Percentiles rank a stretch among this genome's conserved stretches.
phyloP scores from a whole-genome alignment of 352 stramenopile genomes.

The Thalassiosira hispida region DNA sequence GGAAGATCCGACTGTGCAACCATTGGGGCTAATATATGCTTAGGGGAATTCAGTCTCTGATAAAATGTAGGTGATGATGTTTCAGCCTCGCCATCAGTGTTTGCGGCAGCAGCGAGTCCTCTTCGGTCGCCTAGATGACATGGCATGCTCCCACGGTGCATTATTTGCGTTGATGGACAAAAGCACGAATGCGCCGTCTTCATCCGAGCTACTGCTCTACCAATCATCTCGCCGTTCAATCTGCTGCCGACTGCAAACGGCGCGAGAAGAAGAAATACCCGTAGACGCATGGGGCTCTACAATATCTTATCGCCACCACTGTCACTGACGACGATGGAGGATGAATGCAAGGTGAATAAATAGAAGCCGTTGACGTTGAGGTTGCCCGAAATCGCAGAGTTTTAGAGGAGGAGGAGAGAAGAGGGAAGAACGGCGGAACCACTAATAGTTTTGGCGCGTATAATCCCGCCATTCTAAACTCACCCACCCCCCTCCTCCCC shows the following conservation, averaged over 20 bases:
- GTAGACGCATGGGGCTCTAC: not conserved
- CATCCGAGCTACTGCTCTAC: not conserved
- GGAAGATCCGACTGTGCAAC: slow-evolving; percentile 95
- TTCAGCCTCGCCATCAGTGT: not conserved
- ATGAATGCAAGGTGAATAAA: no score
- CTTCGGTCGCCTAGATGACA: not conserved
- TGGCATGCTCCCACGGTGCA: not conserved
- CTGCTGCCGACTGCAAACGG: not conserved
- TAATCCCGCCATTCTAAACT: not conserved
- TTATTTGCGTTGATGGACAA: not conserved
- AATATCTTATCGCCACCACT: no score
- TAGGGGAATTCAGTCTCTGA: slow-evolving; percentile 51
- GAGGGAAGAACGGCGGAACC: no score
- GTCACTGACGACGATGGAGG: no score
- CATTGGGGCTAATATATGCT: slow-evolving; percentile 90
- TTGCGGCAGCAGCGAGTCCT: not conserved
- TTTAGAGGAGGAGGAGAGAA: no score
- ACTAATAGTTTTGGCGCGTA: not conserved
- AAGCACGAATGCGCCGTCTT: slow-evolving; percentile 15
- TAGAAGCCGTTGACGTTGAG: no score
- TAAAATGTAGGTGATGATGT: slow-evolving; percentile 33
- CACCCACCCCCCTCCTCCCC: no score
- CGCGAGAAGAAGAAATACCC: slow-evolving; percentile 1
- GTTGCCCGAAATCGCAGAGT: no score
- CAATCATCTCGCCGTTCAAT: slow-evolving; percentile 6